phyloP scores from a whole-genome alignment of 2,329 filamentous ascomycete species.

The Cryphonectria parasitica region DNA sequence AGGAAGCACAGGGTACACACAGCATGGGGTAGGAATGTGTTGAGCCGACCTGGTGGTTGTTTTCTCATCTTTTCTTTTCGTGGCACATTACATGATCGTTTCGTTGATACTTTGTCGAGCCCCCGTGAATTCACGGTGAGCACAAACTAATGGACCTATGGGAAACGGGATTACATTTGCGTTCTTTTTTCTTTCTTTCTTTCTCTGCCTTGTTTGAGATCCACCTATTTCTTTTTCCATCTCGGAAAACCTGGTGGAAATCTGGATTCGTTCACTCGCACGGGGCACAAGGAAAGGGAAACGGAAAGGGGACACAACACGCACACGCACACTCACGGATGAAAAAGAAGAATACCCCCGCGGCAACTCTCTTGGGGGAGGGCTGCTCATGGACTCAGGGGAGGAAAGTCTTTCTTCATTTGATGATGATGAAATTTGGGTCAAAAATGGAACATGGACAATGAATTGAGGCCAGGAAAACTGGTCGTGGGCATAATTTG shows the following conservation, averaged over 20 bases:
- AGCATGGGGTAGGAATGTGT: neutral
- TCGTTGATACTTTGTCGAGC: slow-evolving; percentile 10
- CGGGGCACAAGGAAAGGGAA: neutral
- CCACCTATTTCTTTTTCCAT: neutral
- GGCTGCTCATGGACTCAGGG: neutral
- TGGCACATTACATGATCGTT: slow-evolving; percentile 11
- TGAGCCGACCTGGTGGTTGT: neutral
- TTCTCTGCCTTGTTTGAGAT: neutral
- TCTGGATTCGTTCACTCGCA: neutral
- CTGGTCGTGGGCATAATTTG: slow-evolving; percentile 8
- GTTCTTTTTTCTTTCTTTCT: neutral
- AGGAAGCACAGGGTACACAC: neutral
- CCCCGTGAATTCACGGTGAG: neutral
- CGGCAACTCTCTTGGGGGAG: too few species aligned
- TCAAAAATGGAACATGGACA: neutral
- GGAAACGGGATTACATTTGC: neutral
- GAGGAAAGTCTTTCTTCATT: neutral
- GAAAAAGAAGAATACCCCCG: slow-evolving; percentile 7
- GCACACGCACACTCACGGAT: neutral
- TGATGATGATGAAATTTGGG: neutral
- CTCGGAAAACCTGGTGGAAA: neutral
- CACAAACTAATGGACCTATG: slow-evolving; percentile 2
- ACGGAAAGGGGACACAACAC: neutral
- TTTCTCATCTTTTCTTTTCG: neutral
- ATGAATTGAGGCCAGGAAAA: slow-evolving; percentile 1